Evolutionary conservation across 805 yeast species (phyloP), one percentile per base, ranked within the genome.

Genomic region (Pichia phayaonensis): DNA sequence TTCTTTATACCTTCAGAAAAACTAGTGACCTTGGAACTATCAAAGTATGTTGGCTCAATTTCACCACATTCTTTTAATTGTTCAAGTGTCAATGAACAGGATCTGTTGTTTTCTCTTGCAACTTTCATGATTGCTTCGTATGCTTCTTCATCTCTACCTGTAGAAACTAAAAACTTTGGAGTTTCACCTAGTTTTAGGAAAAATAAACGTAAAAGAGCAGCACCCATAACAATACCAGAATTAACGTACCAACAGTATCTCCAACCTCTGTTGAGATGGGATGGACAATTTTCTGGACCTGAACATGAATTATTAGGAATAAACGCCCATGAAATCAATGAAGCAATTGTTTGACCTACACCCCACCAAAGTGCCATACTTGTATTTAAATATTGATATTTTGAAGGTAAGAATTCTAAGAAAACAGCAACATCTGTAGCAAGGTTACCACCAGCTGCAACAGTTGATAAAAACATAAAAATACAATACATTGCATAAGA

Each of bases 341-440:
- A 69, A 13, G 81, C 73, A 42, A 80, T 66, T 2, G 81, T 72
- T 60, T 80, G 84, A 31, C 84, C 85, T 36, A 80, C 67, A 44
- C 83, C 81, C 86, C 85, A 80, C 78, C 75, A 81, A 42, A 72
- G 66, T 23, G 83, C 79, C 64, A 80, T 71, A 38, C 76, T 67
- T 2, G 83, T 77, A 46, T 75, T 68, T 54, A 78, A 60, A 72
- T 73, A 79, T 55, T 77, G 80, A 56, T 73, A 65, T 45, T 71
- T 72, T 42, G 70, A 64, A 2, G 84, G 84, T 50, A 79, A 64
- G 50, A 72, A 77, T 58, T 79, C 82, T 38, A 79, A 60, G 55
- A 76, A 76, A 10, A 76, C 75, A 40, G 80, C 70, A 20, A 80
- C 74, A 59, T 79, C 83, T 21, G 77, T 62, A 4, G 76, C 80